Base-by-base conservation (phyloP, 2,329 filamentous ascomycete genomes). In the Sporothrix globosa region DNA sequence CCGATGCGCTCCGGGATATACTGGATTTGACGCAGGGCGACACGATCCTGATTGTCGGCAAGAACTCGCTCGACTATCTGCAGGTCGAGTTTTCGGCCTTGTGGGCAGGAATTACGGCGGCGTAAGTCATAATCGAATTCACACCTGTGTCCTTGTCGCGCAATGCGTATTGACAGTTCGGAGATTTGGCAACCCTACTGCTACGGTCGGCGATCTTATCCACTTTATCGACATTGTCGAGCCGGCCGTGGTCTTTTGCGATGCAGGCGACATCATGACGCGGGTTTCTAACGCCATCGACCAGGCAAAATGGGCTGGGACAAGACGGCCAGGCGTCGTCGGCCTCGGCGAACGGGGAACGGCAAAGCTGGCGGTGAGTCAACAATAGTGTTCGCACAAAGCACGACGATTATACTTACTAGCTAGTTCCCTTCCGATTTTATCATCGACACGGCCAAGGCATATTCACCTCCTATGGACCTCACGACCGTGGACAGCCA, bases 201-300 rank as follows among this genome's bases (percentile, higher is more conserved):
- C 52, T 2, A 67, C 69, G 10, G 39, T 17, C 2, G 10, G n/a
- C 11, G 69, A 67, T 14, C 61, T 70, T 14, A 52, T 48, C 17
- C 69, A 70, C 39, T 70, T 50, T 24, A 60, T 67, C 39, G 61
- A 46, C 3, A 70, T 53, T 17, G 68, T 70, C 19, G 48, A 58
- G 60, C 68, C 68, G 10, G 14, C 13, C 2, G 58, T 53, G 3
- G 41, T 70, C 4, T 66, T 70, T 10, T 67, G 68, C 21, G 68
- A 66, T n/a, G 3, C 60, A 0, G 68, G 60, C 27, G 58, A 66
- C 11, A 50, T 58, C n/a, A 56, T 70, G 50, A 5, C 30, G 1
- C 14, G 5, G 19, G 48, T 41, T 3, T 66, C 50, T 0, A 3
- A 13, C 0, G 60, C 48, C 2, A 44, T 56, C 1, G 21, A 13